Percentiles rank a stretch among this genome's conserved stretches.
These are phyloP conservation scores for Coemansia sp. DNA, from an alignment of 192 early-diverging fungal genomes.

Conservation along the genomic window DNA sequence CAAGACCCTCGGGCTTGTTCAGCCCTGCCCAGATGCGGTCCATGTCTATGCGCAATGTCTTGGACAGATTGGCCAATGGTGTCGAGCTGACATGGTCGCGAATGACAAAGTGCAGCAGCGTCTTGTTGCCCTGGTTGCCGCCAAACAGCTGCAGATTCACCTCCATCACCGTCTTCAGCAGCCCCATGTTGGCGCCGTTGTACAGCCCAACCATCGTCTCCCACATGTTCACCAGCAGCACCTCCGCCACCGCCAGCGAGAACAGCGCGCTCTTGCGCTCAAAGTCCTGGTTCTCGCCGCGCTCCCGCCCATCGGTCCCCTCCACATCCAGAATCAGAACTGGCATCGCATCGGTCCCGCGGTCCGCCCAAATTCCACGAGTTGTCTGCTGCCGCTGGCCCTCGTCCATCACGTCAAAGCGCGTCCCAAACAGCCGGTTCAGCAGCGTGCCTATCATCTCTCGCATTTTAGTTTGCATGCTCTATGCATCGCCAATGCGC, in stretches of 20 bases:
- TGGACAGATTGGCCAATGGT: slow-evolving; percentile 75
- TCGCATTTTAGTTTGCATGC: slow-evolving; percentile 5
- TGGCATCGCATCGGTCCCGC: slow-evolving; percentile 68
- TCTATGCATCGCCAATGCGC: too few relatives aligned
- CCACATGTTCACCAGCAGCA: slow-evolving; percentile 98
- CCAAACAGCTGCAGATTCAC: slow-evolving; percentile 98
- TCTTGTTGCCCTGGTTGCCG: slow-evolving; percentile 79
- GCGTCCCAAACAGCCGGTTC: slow-evolving; percentile 92
- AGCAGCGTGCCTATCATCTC: slow-evolving; percentile 73
- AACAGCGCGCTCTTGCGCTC: slow-evolving; percentile 98
- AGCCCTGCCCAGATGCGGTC: slow-evolving; percentile 90
- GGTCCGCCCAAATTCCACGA: slow-evolving; percentile 96
- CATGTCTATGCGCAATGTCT: slow-evolving; percentile 78
- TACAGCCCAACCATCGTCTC: slow-evolving; percentile 97
- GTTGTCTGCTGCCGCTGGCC: slow-evolving; percentile 85
- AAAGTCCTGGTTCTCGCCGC: slow-evolving; percentile 99
- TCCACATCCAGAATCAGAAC: slow-evolving; percentile 97
- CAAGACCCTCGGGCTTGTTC: slow-evolving; percentile 82
- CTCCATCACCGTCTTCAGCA: slow-evolving; percentile 98
- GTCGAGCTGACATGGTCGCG: slow-evolving; percentile 91
- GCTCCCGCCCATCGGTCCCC: slow-evolving; percentile 97
- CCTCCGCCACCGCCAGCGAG: slow-evolving; percentile 91
- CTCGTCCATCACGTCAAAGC: slow-evolving; percentile 96
- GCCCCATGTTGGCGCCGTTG: slow-evolving; percentile 98
- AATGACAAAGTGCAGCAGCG: slow-evolving; percentile 93